These are phyloP conservation scores for Picea engelmannii DNA, from an alignment of 83 land plant genomes.

Conservation along the genomic window DNA sequence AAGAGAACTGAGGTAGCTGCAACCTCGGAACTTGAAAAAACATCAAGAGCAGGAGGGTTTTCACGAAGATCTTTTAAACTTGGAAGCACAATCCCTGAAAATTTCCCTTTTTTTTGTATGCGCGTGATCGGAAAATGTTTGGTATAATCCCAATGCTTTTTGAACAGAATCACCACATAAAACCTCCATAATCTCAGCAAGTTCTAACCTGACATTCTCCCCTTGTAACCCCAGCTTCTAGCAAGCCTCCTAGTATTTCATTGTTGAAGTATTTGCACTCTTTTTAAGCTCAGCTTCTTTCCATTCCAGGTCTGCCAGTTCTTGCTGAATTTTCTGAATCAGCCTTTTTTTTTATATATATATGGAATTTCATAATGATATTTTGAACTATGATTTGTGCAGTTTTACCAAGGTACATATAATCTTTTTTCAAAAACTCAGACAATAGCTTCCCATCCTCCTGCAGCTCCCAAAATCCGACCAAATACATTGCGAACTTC, in stretches of 20 bases:
- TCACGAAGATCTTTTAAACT: conserved; percentile 42
- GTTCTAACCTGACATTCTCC: conserved; percentile 67
- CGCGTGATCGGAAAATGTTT: conserved; percentile 68
- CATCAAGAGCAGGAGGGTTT: conserved; percentile 49
- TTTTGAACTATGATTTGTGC: too few relatives aligned
- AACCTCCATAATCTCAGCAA: conserved; percentile 57
- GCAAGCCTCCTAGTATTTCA: conserved; percentile 90
- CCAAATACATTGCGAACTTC: conserved; percentile 91
- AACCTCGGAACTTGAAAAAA: conserved; percentile 32
- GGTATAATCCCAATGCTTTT: conserved; percentile 72
- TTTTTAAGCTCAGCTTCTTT: conserved; percentile 93
- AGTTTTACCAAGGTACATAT: conserved; percentile 87
- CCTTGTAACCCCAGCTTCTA: conserved; percentile 95
- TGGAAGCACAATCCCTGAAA: conserved; percentile 26
- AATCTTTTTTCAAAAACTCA: conserved; percentile 85
- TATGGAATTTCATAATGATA: conserved; percentile 94
- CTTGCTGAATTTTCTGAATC: conserved; percentile 88
- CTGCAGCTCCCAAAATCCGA: conserved; percentile 84
- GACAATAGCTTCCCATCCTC: conserved; percentile 91
- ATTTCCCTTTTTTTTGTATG: conserved; percentile 67
- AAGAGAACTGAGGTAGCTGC: conserved; percentile 25
- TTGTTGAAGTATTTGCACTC: conserved; percentile 78
- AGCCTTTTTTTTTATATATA: conserved; percentile 60
- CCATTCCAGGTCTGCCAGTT: conserved; percentile 81
- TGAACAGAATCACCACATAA: conserved; percentile 52